A percentile compares a stretch with the other conserved stretches of the same genome.
Conservation (phyloP, 768 basidiomycete species). For the Tricholoma bakamatsutake region DNA sequence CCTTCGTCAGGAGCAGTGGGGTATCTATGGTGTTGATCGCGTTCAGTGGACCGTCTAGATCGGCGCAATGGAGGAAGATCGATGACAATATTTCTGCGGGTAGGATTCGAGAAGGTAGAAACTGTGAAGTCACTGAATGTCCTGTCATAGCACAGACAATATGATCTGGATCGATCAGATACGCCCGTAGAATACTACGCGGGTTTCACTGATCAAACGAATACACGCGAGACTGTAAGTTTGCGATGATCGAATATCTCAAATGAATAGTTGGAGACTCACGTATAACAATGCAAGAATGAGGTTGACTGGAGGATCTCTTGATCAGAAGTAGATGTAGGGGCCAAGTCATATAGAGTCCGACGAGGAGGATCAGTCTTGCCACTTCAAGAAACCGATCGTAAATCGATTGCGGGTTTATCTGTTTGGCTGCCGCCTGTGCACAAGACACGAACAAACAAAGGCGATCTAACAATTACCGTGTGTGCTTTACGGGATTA, state of each 20-base stretch:
- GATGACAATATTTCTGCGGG: slow-evolving; percentile 36
- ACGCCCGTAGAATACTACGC: not conserved
- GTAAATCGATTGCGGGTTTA: not conserved
- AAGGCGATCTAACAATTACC: not conserved
- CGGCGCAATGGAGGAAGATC: slow-evolving; percentile 35
- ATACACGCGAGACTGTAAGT: not conserved
- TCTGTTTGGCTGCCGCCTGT: slow-evolving; percentile 1
- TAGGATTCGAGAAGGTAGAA: slow-evolving; percentile 12
- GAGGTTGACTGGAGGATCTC: slow-evolving; percentile 5
- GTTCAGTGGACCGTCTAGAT: slow-evolving; percentile 26
- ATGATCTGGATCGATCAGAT: slow-evolving; percentile 8
- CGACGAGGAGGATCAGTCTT: slow-evolving; percentile 13
- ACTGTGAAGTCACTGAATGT: not conserved
- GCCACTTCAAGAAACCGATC: slow-evolving; percentile 16
- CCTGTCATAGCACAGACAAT: slow-evolving; percentile 4
- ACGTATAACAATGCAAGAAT: not conserved
- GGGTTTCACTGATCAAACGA: slow-evolving; percentile 2
- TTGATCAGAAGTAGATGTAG: slow-evolving; percentile 10
- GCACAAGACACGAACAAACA: not conserved
- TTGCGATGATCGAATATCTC: not conserved
- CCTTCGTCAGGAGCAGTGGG: slow-evolving; percentile 33
- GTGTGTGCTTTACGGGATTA: too few species aligned
- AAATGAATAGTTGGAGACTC: not conserved
- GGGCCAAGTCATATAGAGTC: slow-evolving; percentile 5
- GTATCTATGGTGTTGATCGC: slow-evolving; percentile 28